phyloP scores from a whole-genome alignment of 225 moss, liverwort and hornwort genomes.

The Physcomitrium patens region DNA sequence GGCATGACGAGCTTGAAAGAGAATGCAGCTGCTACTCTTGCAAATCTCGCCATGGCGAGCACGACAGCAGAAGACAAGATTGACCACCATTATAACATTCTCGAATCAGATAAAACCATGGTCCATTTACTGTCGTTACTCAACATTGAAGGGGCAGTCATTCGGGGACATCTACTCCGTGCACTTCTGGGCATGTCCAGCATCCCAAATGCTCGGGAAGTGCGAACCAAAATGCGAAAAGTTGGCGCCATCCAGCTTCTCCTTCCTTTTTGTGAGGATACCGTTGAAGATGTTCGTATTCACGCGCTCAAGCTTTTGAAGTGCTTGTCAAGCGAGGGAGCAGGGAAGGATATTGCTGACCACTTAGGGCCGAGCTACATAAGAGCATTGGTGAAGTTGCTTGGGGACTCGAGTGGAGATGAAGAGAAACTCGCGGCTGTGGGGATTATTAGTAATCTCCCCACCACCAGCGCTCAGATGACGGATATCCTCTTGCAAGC shows the following conservation, averaged over 20 bases:
- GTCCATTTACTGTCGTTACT: slow-evolving; percentile 85
- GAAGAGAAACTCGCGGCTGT: slow-evolving; percentile 84
- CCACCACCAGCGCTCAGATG: slow-evolving; percentile 49
- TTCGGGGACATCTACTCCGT: slow-evolving; percentile 83
- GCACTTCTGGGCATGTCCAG: slow-evolving; percentile 89
- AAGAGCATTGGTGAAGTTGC: slow-evolving; percentile 67
- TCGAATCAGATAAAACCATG: slow-evolving; percentile 87
- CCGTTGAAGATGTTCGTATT: slow-evolving; percentile 67
- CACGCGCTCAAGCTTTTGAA: slow-evolving; percentile 78
- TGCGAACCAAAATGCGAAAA: slow-evolving; percentile 71
- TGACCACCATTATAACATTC: slow-evolving; percentile 62
- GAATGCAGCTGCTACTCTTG: slow-evolving; percentile 86
- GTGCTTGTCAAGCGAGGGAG: slow-evolving; percentile 83
- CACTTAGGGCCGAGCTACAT: slow-evolving; percentile 68
- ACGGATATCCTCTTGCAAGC: slow-evolving; percentile 78
- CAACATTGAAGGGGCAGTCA: slow-evolving; percentile 79
- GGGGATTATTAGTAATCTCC: slow-evolving; percentile 88
- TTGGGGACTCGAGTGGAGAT: slow-evolving; percentile 55
- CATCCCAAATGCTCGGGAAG: slow-evolving; percentile 58
- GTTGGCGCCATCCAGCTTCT: slow-evolving; percentile 87
- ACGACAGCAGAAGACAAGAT: slow-evolving; percentile 63
- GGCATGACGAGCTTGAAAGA: slow-evolving; percentile 91
- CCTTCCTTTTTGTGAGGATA: slow-evolving; percentile 82
- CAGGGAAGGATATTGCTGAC: slow-evolving; percentile 81
- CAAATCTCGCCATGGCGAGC: slow-evolving; percentile 83